Conservation (phyloP, 1,284 basidiomycete genomes). For the Phlebopus sp. region DNA sequence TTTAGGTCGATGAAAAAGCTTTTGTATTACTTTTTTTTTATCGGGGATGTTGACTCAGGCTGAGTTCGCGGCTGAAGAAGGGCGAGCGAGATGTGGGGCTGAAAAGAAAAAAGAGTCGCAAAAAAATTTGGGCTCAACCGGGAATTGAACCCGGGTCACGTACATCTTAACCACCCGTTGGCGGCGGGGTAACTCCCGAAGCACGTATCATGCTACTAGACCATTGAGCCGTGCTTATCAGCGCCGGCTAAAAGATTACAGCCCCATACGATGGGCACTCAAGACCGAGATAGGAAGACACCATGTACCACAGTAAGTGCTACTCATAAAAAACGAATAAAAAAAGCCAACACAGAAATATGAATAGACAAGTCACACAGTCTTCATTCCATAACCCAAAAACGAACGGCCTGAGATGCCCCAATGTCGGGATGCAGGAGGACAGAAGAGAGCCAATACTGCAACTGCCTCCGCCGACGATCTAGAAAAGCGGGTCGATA, state of each 20-base stretch:
- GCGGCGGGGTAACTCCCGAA: conserved; percentile 31
- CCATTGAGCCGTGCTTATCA: conserved; percentile 35
- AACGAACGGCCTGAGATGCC: conserved; percentile 53
- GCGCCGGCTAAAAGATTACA: too few relatives aligned
- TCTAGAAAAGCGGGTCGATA: conserved; percentile 72
- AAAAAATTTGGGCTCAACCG: conserved; percentile 44
- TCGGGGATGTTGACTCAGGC: too few relatives aligned
- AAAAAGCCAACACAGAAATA: conserved; percentile 13
- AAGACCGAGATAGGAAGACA: too few relatives aligned
- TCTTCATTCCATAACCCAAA: conserved; percentile 60
- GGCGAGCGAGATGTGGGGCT: too few relatives aligned
- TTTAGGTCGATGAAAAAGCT: too few relatives aligned
- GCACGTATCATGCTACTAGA: conserved; percentile 44
- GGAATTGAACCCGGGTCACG: conserved; percentile 49
- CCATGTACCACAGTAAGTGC: too few relatives aligned
- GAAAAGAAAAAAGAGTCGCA: too few relatives aligned
- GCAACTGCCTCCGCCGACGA: conserved; percentile 57
- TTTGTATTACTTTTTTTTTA: too few relatives aligned
- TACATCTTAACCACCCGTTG: conserved; percentile 24
- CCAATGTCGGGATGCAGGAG: conserved; percentile 74
- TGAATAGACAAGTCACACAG: not conserved
- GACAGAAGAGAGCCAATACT: conserved; percentile 66
- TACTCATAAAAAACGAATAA: conserved; percentile 15
- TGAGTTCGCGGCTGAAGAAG: too few relatives aligned
- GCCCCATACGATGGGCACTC: too few relatives aligned